Conservation (phyloP, 1,284 basidiomycete species). For the Golubevia sp. region DNA sequence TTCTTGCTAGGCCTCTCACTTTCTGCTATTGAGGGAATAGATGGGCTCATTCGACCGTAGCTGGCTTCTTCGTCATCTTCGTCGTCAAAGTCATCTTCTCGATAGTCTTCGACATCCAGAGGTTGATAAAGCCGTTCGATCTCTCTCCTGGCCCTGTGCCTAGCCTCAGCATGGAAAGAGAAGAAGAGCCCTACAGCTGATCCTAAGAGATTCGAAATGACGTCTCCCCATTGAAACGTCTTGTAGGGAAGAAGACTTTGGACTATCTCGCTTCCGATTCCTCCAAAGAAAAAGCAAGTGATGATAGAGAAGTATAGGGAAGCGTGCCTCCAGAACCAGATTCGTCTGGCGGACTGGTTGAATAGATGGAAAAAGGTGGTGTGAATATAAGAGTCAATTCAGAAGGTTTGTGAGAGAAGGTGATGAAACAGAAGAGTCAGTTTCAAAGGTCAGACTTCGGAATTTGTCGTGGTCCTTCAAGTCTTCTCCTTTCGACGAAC, state of each 20-base stretch:
- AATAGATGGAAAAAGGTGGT: too few species aligned
- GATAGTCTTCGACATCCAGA: slow-evolving; percentile 16
- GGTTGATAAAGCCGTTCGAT: slow-evolving; percentile 43
- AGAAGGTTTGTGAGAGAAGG: neutral
- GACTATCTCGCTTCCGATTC: slow-evolving; percentile 81
- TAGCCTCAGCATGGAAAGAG: slow-evolving; percentile 32
- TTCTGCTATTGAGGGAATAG: slow-evolving; percentile 3
- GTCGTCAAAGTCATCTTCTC: slow-evolving; percentile 20
- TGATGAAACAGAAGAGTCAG: neutral
- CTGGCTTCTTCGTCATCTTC: slow-evolving; percentile 13
- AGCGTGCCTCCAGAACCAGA: slow-evolving; percentile 83
- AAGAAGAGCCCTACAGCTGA: slow-evolving; percentile 73
- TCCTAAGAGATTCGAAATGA: slow-evolving; percentile 80
- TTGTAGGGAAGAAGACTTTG: slow-evolving; percentile 83
- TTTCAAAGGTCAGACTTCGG: neutral
- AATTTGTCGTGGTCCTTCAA: neutral
- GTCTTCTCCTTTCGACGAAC: too few species aligned
- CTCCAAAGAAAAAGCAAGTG: slow-evolving; percentile 65
- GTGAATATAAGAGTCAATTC: too few species aligned
- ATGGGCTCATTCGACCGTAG: slow-evolving; percentile 1
- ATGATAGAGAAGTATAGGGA: slow-evolving; percentile 72
- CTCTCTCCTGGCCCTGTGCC: slow-evolving; percentile 30
- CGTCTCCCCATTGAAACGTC: slow-evolving; percentile 76
- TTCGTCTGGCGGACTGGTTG: slow-evolving; percentile 58
- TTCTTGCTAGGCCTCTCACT: neutral